These are phyloP conservation scores for Erysimum cheiri DNA, from an alignment of 441 rosid species.

Conservation along the genomic window DNA sequence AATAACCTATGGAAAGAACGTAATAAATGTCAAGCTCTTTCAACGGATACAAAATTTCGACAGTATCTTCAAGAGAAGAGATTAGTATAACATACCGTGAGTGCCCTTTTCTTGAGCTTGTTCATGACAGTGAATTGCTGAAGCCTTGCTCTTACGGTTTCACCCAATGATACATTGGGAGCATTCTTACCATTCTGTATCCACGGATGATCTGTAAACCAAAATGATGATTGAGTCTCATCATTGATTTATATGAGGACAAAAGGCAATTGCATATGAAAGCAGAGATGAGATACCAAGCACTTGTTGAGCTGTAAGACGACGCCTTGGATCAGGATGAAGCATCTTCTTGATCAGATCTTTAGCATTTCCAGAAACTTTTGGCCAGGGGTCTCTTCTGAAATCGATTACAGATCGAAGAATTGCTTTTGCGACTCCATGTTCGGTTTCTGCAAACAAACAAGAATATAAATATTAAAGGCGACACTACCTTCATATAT, in stretches of 20 bases:
- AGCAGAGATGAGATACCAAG: constrained; percentile 56
- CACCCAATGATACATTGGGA: constrained; percentile 73
- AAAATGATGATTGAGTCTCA: constrained; percentile 11
- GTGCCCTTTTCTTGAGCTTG: constrained; percentile 83
- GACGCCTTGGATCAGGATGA: constrained; percentile 63
- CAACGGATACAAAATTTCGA: not conserved
- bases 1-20: constrained; percentile 51
- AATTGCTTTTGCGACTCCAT: constrained; percentile 84
- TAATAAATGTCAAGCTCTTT: not conserved
- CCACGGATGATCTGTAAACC: constrained; percentile 73
- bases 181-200: constrained; percentile 73
- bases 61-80: not conserved
- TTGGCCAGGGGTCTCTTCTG: constrained; percentile 84
- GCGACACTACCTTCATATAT: not conserved
- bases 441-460: constrained; percentile 65
- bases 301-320: constrained; percentile 79
- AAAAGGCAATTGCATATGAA: not conserved
- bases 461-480: not conserved
- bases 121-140: constrained; percentile 80
- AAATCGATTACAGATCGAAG: constrained; percentile 63
- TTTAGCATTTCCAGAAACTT: constrained; percentile 67
- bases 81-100: constrained; percentile 56
- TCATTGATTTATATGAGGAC: not conserved
- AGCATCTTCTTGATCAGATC: constrained; percentile 78
- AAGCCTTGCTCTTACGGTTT: constrained; percentile 75